phyloP scores from a whole-genome alignment of 148 eudicot species.

The Camellia granthamiana region DNA sequence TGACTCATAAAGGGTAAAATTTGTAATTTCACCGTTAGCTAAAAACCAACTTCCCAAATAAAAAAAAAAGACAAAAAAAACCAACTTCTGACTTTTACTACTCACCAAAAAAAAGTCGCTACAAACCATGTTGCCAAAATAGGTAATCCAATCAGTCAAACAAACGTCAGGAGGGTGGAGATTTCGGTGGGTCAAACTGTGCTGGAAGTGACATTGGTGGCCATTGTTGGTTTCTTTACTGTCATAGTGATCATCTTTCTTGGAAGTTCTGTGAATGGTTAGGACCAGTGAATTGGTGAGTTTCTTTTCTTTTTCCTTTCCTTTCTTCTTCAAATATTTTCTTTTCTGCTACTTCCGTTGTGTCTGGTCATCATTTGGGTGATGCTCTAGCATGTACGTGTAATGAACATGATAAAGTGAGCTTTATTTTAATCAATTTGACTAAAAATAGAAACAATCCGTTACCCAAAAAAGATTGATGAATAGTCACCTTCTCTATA shows the following conservation, averaged over 20 bases:
- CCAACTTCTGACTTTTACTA: no score
- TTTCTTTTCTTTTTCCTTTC: neutral
- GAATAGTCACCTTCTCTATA: neutral
- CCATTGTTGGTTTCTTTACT: neutral
- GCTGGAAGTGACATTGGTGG: neutral
- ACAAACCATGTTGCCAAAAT: no score
- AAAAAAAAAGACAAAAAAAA: no score
- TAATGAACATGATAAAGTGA: conserved; percentile 14
- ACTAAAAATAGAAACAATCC: conserved; percentile 25
- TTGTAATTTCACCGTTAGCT: no score
- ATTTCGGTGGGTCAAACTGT: no score
- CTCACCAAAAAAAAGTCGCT: no score
- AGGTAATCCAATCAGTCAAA: no score
- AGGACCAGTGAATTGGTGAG: neutral
- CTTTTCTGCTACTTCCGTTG: neutral
- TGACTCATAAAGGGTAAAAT: no score
- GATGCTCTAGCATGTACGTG: conserved; percentile 18
- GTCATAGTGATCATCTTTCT: neutral
- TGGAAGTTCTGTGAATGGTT: neutral
- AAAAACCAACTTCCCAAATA: no score
- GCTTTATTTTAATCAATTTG: conserved; percentile 16
- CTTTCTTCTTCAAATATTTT: neutral
- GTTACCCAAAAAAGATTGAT: conserved; percentile 14
- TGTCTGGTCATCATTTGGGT: neutral
- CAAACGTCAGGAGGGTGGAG: no score